These are phyloP conservation scores for Malassezia equina DNA, from an alignment of 1,284 basidiomycete genomes.

Conservation along the genomic window DNA sequence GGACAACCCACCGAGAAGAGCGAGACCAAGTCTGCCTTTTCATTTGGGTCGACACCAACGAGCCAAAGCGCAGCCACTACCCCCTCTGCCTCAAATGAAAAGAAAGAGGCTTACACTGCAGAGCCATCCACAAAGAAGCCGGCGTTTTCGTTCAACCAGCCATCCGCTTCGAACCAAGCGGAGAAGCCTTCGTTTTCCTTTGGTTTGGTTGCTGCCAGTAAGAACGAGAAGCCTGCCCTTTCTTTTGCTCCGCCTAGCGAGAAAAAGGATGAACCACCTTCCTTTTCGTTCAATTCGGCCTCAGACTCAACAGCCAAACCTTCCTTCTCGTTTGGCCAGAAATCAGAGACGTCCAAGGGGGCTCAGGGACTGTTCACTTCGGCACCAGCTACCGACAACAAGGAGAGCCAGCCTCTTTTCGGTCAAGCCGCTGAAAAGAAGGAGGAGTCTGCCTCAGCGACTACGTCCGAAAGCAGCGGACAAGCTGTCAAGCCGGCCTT, in stretches of 20 bases:
- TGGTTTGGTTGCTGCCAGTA: neutral
- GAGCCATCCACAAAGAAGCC: neutral
- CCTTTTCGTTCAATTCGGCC: neutral
- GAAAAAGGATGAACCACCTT: neutral
- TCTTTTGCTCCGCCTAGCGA: constrained; percentile 4
- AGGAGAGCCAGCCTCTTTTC: neutral
- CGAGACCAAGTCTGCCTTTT: constrained; percentile 16
- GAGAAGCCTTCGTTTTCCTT: constrained; percentile 14
- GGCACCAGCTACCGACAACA: neutral
- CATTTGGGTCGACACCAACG: constrained; percentile 16
- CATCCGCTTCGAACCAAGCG: neutral
- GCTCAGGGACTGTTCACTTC: constrained; percentile 12
- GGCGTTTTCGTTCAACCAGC: constrained; percentile 7
- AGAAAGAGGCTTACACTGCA: neutral
- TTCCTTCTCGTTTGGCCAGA: neutral
- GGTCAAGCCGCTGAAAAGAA: constrained; percentile 1
- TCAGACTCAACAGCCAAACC: neutral
- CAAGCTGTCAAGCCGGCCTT: constrained; percentile 2
- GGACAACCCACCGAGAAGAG: neutral
- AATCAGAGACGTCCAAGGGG: neutral
- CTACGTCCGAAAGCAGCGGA: neutral
- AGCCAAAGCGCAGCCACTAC: neutral
- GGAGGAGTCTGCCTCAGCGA: neutral
- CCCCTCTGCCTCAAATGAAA: neutral
- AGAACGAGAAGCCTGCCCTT: neutral